A percentile compares a stretch with the other conserved stretches of the same genome.
These are phyloP conservation scores for Diaporthe citrichinensis DNA, from an alignment of 2,329 filamentous ascomycete genomes.

Conservation along the genomic window DNA sequence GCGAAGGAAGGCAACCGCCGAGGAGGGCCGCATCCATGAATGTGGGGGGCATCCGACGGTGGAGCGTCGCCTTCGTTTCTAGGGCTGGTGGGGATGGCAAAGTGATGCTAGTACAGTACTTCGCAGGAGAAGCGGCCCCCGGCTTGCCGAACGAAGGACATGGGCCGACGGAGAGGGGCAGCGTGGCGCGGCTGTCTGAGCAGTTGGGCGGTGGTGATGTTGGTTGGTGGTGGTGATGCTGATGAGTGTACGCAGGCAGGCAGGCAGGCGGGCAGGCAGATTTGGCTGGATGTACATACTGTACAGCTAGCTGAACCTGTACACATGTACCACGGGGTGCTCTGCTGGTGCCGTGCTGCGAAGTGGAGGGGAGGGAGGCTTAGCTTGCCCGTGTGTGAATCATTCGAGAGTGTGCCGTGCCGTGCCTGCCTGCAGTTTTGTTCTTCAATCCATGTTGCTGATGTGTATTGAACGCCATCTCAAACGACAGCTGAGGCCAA, in stretches of 20 bases:
- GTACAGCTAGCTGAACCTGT: neutral
- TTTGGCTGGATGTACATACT: neutral
- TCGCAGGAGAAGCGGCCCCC: neutral
- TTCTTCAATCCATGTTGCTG: neutral
- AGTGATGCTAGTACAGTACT: neutral
- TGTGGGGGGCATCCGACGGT: constrained; percentile 19
- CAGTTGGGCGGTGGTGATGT: neutral
- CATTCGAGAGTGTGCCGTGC: neutral
- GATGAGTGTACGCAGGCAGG: neutral
- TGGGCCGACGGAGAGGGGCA: constrained; percentile 15
- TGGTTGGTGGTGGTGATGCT: constrained; percentile 3
- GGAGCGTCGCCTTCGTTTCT: constrained; percentile 18
- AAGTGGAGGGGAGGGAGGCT: neutral
- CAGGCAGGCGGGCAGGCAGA: neutral
- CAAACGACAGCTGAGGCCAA: neutral
- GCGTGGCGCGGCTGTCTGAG: constrained; percentile 7
- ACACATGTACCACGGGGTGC: neutral
- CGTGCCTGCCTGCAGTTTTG: neutral
- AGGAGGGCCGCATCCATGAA: constrained; percentile 8
- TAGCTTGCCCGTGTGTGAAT: neutral
- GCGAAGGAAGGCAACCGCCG: constrained; percentile 27
- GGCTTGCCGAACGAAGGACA: constrained; percentile 11
- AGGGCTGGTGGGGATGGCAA: constrained; percentile 16
- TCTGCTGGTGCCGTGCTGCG: neutral
- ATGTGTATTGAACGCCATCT: neutral